Conservation (phyloP, 1,284 basidiomycete genomes). For the Agaricales sp. region DNA sequence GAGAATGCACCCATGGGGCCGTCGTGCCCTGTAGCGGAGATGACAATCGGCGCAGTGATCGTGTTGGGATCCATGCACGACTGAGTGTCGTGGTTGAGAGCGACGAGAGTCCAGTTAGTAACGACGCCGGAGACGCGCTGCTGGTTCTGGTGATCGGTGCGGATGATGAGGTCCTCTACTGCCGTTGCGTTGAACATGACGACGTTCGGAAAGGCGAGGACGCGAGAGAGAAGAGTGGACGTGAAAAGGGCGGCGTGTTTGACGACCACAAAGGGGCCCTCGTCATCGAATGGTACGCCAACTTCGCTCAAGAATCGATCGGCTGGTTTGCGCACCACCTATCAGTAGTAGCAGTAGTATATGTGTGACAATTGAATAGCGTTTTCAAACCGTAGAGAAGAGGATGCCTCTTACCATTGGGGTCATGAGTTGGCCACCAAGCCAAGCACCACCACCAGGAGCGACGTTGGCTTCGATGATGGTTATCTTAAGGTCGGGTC, state of each 20-base stretch:
- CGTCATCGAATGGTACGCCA: conserved; percentile 75
- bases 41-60: conserved; percentile 70
- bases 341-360: not conserved
- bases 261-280: conserved; percentile 72
- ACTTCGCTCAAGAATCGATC: conserved; percentile 66
- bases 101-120: conserved; percentile 79
- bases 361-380: not conserved
- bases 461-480: conserved; percentile 79
- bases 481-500: conserved; percentile 72
- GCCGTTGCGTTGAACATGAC: conserved; percentile 70
- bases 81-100: conserved; percentile 75
- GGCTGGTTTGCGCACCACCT: conserved; percentile 77
- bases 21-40: conserved; percentile 66
- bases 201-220: conserved; percentile 69
- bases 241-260: conserved; percentile 81
- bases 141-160: conserved; percentile 42
- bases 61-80: conserved; percentile 85
- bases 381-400: not conserved
- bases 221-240: conserved; percentile 66
- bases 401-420: conserved; percentile 51
- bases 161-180: conserved; percentile 69
- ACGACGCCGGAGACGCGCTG: conserved; percentile 79
- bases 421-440: conserved; percentile 78
- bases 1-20: conserved; percentile 83
- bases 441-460: conserved; percentile 75